Conservation (phyloP, 805 yeast genomes). For the Cyberlindnera veronae region DNA sequence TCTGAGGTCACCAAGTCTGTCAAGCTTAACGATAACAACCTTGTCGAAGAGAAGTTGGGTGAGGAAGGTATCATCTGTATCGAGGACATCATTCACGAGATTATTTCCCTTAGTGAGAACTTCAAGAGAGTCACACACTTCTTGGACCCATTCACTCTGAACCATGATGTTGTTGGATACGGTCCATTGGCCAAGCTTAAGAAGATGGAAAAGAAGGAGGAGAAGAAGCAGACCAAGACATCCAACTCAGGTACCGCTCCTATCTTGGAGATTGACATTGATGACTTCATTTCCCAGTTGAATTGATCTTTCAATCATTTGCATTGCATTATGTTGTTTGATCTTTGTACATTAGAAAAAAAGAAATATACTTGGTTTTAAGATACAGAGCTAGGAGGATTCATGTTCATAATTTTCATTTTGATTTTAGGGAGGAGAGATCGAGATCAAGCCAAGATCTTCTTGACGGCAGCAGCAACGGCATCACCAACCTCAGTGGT, state of each 20-base stretch:
- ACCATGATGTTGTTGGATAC: constrained; percentile 69
- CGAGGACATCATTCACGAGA: constrained; percentile 76
- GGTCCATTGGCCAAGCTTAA: constrained; percentile 69
- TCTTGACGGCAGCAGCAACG: constrained; percentile 67
- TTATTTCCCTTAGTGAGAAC: constrained; percentile 56
- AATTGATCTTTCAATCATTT: constrained; percentile 36
- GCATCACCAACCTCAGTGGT: constrained; percentile 96
- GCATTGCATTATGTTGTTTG: background rate
- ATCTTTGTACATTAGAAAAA: too few species aligned
- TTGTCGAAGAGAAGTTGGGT: constrained; percentile 69
- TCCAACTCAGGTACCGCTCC: constrained; percentile 64
- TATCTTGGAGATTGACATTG: constrained; percentile 69
- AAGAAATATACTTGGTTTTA: too few species aligned
- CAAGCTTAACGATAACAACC: constrained; percentile 67
- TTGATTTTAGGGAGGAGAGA: too few species aligned
- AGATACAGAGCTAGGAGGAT: background rate
- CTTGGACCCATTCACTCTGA: constrained; percentile 66
- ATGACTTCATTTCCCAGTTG: constrained; percentile 61
- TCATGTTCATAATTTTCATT: background rate
- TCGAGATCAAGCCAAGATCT: constrained; percentile 46
- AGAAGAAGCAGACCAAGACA: constrained; percentile 39
- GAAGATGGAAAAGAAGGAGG: constrained; percentile 54
- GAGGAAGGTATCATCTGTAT: constrained; percentile 72
- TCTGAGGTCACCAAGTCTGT: constrained; percentile 35
- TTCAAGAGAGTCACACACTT: constrained; percentile 60